Evolutionary conservation across 2,329 filamentous ascomycete genomes (phyloP), one percentile per base, ranked within the genome.

Genomic region (Emericellopsis atlantica): DNA sequence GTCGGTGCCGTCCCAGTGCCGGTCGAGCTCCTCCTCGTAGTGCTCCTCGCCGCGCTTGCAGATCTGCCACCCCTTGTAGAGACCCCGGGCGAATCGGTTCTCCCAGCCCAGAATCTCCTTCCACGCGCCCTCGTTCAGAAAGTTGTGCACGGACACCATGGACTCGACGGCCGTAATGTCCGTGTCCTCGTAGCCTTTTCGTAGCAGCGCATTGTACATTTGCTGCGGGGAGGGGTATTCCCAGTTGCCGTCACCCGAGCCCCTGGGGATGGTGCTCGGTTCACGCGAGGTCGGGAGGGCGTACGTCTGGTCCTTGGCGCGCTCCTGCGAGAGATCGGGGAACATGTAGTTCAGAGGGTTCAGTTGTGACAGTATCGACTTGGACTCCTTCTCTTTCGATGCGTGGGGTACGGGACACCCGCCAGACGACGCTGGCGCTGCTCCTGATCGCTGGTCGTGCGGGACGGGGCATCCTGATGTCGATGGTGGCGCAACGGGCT

Each of bases 91-190:
- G 56, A 96, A 98, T 40, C 89, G 77, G 42, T 79, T 74, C 68
- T 98, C 92, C 90, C 90, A 96, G 34, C 83, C 84, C 48, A 92
- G 74, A 54, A 98, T 94, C 69, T 98, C 92, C 15, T 76, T 74
- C 92, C 92, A 98, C 7, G 92, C 92, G 48, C 92, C 92, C 60
- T 98, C 92, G 59, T 98, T 98, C 44, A 98, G 63, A 54, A 95
- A 96, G 63, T 98, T 98, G 69, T 98, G 92, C 10, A 96, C 87
- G 1, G 87, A 84, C 6, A 98, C 92, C 92, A 98, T 98, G 54
- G 82, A 81, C 62, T 95, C 89, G 12, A 98, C 89, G 4, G 89
- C 88, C 16, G 90, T 92, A 41, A 87, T 76, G 42, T 94, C 89
- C 0, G 92, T 96, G 58, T 96, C 89, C 1, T 84, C 88, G 62